Evolutionary conservation across 352 stramenopile genomes (phyloP).

Genomic region (Phytophthora citricola): DNA sequence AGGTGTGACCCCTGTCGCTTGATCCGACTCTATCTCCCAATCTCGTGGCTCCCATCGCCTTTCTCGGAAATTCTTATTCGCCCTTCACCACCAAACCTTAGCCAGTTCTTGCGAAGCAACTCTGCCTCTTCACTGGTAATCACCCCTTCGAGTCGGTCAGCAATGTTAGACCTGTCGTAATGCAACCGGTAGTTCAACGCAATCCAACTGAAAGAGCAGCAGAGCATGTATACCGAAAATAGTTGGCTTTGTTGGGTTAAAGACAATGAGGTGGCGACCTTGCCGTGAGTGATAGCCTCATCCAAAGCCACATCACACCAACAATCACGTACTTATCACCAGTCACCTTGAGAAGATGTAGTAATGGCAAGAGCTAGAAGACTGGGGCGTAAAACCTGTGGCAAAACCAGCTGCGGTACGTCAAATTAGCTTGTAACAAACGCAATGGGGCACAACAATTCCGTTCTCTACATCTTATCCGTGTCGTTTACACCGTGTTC

Average conservation of each 20-base stretch:
- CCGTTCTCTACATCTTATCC: too few species aligned
- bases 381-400: too few species aligned
- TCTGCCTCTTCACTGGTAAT: conserved; percentile 6
- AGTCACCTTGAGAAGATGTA: conserved; percentile 1
- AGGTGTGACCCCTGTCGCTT: too few species aligned
- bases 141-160: conserved; percentile 17
- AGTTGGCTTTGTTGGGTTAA: conserved; percentile 4
- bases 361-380: not conserved
- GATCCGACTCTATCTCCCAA: too few species aligned
- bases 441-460: too few species aligned
- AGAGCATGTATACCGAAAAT: conserved; percentile 9
- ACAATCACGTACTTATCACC: not conserved
- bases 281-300: conserved; percentile 8
- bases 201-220: conserved; percentile 5
- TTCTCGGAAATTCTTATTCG: too few species aligned
- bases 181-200: conserved; percentile 26
- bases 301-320: conserved; percentile 1
- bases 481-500: too few species aligned
- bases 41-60: too few species aligned
- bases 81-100: too few species aligned
- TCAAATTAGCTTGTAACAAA: too few species aligned
- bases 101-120: not conserved
- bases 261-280: conserved; percentile 5
- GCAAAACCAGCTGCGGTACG: too few species aligned
- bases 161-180: conserved; percentile 21